Evolutionary conservation across 495 filamentous ascomycete species (phyloP), one percentile per base, ranked within the genome.

Genomic region (Penicillium cosmopolitanum): DNA sequence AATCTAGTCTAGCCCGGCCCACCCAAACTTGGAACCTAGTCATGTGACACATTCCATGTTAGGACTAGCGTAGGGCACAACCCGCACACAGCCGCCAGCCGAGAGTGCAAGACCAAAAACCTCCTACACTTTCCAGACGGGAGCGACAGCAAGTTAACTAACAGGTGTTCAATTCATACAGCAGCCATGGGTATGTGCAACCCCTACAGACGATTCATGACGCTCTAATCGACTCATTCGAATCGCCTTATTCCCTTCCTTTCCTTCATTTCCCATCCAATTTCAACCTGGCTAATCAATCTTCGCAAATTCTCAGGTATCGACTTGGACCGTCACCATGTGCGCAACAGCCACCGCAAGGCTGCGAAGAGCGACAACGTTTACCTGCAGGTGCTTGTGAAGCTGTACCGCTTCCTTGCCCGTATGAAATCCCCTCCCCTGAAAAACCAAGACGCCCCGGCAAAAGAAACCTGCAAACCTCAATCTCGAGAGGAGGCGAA

Each of bases 301-400:
- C 35, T 40, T 28, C 44, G 50, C 62, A 64, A 55, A 33, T 61
- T 38, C 21, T 35, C 63, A 85, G 85, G 84, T 84, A 86, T 87
- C 81, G 85, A 87, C 76, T 77, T 89, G 68, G 81, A 89, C 81
- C 77, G 75, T 71, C 91, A 96, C 84, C 92, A 96, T 84, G 89
- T 90, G 80, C 87, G 89, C 75, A 83, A 75, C 82, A 90, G 84
- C 73, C 92, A 95, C 82, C 90, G 92, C 80, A 93, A 91, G 87
- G 94, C 94, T 60, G 89, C 95, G 63, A 97, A 98, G 84, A 95
- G 89, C 82, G 92, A 96, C 80, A 98, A 98, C 83, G 91, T 93
- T 66, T 98, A 97, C 81, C 84, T 97, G 71, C 92, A 93, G 85
- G 89, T 98, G 65, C 84, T 98, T 73, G 93, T 97, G 80, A 97